Evolutionary conservation across 176 grass and related monocot genomes (phyloP), one percentile per base, ranked within the genome.

Genomic region (Chrysopogon serrulatus): DNA sequence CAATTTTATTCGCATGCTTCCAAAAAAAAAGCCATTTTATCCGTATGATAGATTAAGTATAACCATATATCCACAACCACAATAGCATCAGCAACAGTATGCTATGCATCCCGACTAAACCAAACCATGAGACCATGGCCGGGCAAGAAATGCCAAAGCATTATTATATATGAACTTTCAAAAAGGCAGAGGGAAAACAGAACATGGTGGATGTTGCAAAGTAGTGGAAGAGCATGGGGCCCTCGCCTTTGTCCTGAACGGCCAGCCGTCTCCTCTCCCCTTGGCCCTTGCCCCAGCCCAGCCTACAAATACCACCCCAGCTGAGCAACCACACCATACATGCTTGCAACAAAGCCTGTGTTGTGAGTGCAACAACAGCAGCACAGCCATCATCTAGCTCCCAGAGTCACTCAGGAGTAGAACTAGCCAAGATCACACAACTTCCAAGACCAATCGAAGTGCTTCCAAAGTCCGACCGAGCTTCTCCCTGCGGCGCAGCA

Each of bases 301-400:
- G 49, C 75, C 83, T 90, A 90, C 91, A 92, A 87, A 92, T 90
- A 92, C 35, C 76, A 34, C 51, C 64, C 74, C 65, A 68, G 68
- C 79, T 32, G 63, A n/a, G 67, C 79, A 86, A 23, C 79, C 84
- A 79, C 82, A 68, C 10, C 88, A 90, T 73, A 79, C 67, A 73
- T 86, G 88, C 54, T 69, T 83, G 77, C 90, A 86, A 48, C 79
- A 56, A 40, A 87, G 43, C 85, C 68, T 84, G 85, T 80, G 60
- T 37, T 24, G 49, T 31, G n/a, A n/a, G n/a, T n/a, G 74, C 56
- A 78, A 45, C 36, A 81, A 41, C 31, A 73, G 64, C 44, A 42
- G 69, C 59, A 19, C 28, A 81, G 64, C 53, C 21, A 80, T 76
- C 60, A 8, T 60, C 37, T 8, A 65, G 44, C 82, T 69, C 53